Base-by-base conservation (phyloP, 495 filamentous ascomycete genomes). In the Trichoderma virens region DNA sequence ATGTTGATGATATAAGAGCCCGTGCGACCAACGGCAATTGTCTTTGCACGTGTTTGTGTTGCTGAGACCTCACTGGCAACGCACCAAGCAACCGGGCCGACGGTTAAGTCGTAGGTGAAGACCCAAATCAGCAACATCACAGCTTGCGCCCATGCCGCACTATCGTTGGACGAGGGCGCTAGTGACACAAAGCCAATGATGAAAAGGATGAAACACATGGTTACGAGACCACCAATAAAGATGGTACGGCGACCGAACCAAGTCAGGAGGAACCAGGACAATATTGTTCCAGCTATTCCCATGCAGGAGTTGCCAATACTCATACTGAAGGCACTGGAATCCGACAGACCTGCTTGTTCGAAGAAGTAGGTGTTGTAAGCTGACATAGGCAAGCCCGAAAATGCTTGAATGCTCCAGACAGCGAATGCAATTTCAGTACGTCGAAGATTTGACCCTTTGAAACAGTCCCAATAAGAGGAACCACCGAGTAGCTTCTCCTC, bases 301-400 rank as follows among this genome's bases (percentile, higher is more conserved):
- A 84, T 65, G 1, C 67, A 79, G 30, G 73, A 74, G 23, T 65
- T 64, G 2, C 67, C 70, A 1, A 67, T 60, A 45, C 63, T 66
- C 0, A 78, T 60, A 54, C 71, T 66, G 70, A 87, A 90, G 1
- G 87, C 76, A 27, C 79, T 73, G 20, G 70, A 70, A n/a, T 70
- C 62, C 41, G 65, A 65, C 14, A 89, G 75, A 2, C 88, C 88
- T 5, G 87, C 88, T 66, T 85, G 82, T 61, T 83, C 73, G 67
- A 86, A 79, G 75, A 89, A 90, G 70, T 88, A 87, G n/a, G 85
- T 88, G 20, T 82, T 83, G 66, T 86, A 89, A 64, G 86, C 85
- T 62, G 80, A 83, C 68, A 91, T 86, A 4, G 80, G 79, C 65
- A 83, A 85, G 32, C 88, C 88, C 61, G 79, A 81, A 1, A 90